Evolutionary conservation across 1,284 basidiomycete genomes (phyloP).

Genomic region (Rhodotorula mucilaginosa): DNA sequence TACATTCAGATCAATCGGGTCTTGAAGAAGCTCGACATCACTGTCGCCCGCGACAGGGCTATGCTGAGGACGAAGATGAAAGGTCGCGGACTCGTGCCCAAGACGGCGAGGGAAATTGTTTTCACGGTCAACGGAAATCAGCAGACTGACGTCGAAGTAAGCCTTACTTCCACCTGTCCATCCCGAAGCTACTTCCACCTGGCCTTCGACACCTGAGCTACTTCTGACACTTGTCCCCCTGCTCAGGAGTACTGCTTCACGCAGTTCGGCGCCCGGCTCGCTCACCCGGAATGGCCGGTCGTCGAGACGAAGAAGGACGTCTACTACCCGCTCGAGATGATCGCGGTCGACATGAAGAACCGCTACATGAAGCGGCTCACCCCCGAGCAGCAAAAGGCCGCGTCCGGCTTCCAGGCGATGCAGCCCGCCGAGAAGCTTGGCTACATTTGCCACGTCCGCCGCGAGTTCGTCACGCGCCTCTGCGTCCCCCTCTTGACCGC

Average conservation of each 20-base stretch:
- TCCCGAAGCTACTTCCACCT: too few relatives aligned
- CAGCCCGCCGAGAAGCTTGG: slow-evolving; percentile 9
- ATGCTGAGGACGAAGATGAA: background rate
- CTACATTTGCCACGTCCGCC: background rate
- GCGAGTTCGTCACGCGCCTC: too few relatives aligned
- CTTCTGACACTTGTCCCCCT: too few relatives aligned
- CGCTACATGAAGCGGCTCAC: slow-evolving; percentile 8
- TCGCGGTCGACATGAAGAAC: slow-evolving; percentile 1
- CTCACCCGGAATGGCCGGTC: slow-evolving; percentile 13
- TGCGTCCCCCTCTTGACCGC: background rate
- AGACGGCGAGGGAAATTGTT: background rate
- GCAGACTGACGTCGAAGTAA: slow-evolving; percentile 6
- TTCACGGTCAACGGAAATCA: slow-evolving; percentile 1
- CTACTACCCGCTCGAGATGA: slow-evolving; percentile 19
- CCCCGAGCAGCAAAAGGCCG: background rate
- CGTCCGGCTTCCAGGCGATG: slow-evolving; percentile 15
- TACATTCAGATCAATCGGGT: slow-evolving; percentile 5
- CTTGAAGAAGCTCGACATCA: slow-evolving; percentile 1
- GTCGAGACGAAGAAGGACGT: slow-evolving; percentile 8
- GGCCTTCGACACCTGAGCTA: too few relatives aligned
- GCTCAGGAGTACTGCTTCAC: slow-evolving; percentile 12
- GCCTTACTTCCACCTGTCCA: too few relatives aligned
- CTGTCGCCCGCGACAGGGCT: background rate
- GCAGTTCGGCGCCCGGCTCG: slow-evolving; percentile 6
- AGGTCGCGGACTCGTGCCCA: background rate